Evolutionary conservation across 2,329 filamentous ascomycete species (phyloP), one percentile per base, ranked within the genome.

Genomic region (Allantophomopsis lycopodina): DNA sequence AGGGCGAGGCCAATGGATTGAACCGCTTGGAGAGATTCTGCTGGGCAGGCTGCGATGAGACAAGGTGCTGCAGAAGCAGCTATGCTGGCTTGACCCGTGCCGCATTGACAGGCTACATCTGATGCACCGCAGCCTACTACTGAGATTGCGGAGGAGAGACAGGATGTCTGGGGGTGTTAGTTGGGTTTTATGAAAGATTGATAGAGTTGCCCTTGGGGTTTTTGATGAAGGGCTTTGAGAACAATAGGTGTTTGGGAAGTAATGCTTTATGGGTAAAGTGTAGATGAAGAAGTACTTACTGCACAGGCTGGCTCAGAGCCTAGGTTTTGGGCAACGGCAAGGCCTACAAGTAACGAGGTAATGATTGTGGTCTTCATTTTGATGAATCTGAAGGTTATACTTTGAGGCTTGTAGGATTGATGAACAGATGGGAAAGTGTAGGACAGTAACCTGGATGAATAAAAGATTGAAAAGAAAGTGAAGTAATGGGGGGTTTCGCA

Each of bases 331-430:
- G 61, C 62, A 37, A 56, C 54, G 33, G 54, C 60, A 31, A 64
- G 44, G 51, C 60, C 53, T 37, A 52, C 56, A 38, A 60, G 44
- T 39, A 59, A 38, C 23, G 37, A 21, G 36, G 37, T 23, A 35
- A 60, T 42, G 41, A 59, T 44, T 32, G 55, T 38, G 47, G 53
- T 46, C 62, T 65, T 66, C 63, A 66, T 66, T 15, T 48, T 64
- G 55, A 37, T 35, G 43, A 16, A 42, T 34, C 15, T 12, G 23
- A 10, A 3, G 23, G 3, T 20, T 20, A 20, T 20, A 20, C 18
- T 20, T 4, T 7, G 18, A 20, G 18, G 7, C 5, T 28, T 6
- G 7, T 28, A 8, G 10, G 23, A 28, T 28, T 10, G 23, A 28
- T 28, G 23, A 28, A 20, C 4, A 4, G 23, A 28, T 10, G 23